Base-by-base conservation (phyloP, 1,139 yeast species). In the Cylindricascospora bacillispora region DNA sequence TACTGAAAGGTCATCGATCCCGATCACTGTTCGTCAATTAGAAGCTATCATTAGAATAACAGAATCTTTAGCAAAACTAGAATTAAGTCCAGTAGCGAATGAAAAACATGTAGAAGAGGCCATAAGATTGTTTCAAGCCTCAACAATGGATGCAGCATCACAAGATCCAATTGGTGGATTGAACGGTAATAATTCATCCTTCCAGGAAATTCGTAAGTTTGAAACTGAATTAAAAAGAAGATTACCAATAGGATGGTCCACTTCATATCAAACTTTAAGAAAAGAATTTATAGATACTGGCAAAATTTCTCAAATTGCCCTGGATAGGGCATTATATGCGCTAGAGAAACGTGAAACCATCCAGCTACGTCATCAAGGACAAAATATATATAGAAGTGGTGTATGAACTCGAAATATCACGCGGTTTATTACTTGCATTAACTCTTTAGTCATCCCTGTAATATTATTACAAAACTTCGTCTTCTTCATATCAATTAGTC, bases 21-120 rank as follows among this genome's bases (percentile, higher is more conserved):
- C 99, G 15, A 89, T 92, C 48, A 92, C 99, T 0, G 75, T 92
- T 25, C 85, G 99, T 67, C 99, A 92, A 61, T 66, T 92, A 40
- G 99, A 92, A 59, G 98, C 99, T 26, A 83, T 92, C 44, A 73
- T 89, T 31, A 89, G 99, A 64, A 92, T 89, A 33, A 74, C 97
- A 1, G 99, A 92, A 58, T 73, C 95, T 3, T 63, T 92, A 37
- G 98, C 98, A 12, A 92, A 92, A 54, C 57, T 92, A 38, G 75
- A 77, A 34, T 63, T 92, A 33, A 68, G 78, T 6, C 92, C 95
- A 1, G 68, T 85, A 13, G 97, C 95, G 3, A 70, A 74, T 3
- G 92, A 75, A 43, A 78, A 73, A 39, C 97, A 92, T 50, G 98
- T 89, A 11, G 92, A 83, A 48, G 98, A 92, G 56, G 97, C 97